Percentiles rank a stretch among this genome's conserved stretches.
phyloP scores from a whole-genome alignment of 23 red algal species.

The Agarophyton chilense region DNA sequence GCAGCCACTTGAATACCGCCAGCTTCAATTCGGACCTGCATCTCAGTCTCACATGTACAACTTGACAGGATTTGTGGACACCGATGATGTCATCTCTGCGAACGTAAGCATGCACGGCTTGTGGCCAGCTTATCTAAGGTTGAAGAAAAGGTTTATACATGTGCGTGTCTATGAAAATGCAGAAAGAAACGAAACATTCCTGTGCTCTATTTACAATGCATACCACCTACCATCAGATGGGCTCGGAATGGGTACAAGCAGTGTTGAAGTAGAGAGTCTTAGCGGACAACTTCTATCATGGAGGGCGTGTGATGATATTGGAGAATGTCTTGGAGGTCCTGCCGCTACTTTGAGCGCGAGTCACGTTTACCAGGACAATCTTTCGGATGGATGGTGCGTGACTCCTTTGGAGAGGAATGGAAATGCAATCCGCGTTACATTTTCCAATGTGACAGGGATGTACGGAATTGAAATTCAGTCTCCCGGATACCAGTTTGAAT shows the following conservation, averaged over 20 bases:
- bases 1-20: constrained; percentile 16
- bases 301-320: constrained; percentile 30
- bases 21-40: constrained; percentile 17
- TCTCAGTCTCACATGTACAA: constrained; percentile 11
- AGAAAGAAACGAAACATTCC: constrained; percentile 1
- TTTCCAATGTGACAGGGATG: constrained; percentile 23
- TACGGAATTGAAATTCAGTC: constrained; percentile 22
- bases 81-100: neutral
- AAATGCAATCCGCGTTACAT: constrained; percentile 16
- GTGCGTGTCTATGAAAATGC: constrained; percentile 18
- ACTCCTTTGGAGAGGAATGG: constrained; percentile 35
- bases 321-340: constrained; percentile 32
- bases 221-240: constrained; percentile 14
- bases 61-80: constrained; percentile 1
- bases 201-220: constrained; percentile 37
- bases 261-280: constrained; percentile 10
- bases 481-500: constrained; percentile 2
- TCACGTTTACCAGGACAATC: neutral
- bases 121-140: constrained; percentile 3
- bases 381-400: constrained; percentile 31
- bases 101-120: neutral
- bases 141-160: constrained; percentile 20
- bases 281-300: constrained; percentile 3
- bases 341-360: neutral
- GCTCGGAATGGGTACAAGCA: neutral